Base-by-base conservation (phyloP, 257 asterid species). In the Oldenlandia corymbosa region DNA sequence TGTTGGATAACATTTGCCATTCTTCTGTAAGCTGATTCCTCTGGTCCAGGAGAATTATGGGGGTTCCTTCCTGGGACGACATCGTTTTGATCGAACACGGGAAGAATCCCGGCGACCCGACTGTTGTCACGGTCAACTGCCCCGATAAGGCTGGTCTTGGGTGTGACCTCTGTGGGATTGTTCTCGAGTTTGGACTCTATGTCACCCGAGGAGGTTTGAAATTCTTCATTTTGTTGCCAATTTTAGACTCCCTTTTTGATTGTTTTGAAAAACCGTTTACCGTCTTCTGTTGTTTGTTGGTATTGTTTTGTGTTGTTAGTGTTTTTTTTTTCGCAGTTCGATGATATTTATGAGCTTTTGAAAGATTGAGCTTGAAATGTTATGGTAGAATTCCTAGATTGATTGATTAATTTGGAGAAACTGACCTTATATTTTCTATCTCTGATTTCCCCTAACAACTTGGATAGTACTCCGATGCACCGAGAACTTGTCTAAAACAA, bases 91-190 rank as follows among this genome's bases (percentile, higher is more conserved):
- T 81, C 50, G 79, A 73, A 52, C 78, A 73, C 18, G 73, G 76
- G 1, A 70, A 57, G 68, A 78, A 63, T 66, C 18, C 77, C 30
- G 81, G 76, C 45, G 83, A 81, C 49, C 78, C 81, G 13, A 75
- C 76, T 26, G 68, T 76, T 8, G 64, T 81, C n/a, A 81, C 81
- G 36, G 77, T 81, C 21, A 81, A 81, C 58, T 81, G 86, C 45
- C 79, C 84, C 8, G 86, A 81, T 39, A 81, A 78, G 53, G 71
- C 83, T 48, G 86, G 86, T 2, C 81, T 81, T 34, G 86, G 86
- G 1, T 81, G 83, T 28, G 86, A 81, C 58, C 68, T 81, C 18
- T 63, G 78, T 45, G 39, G 81, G 10, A 75, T 75, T 41, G 64
- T 81, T 68, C 84, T 81, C 10, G 83, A 75, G 69, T 81, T 81